Conservation (phyloP, 2,329 filamentous ascomycete species). For the Mollisia scopiformis region DNA sequence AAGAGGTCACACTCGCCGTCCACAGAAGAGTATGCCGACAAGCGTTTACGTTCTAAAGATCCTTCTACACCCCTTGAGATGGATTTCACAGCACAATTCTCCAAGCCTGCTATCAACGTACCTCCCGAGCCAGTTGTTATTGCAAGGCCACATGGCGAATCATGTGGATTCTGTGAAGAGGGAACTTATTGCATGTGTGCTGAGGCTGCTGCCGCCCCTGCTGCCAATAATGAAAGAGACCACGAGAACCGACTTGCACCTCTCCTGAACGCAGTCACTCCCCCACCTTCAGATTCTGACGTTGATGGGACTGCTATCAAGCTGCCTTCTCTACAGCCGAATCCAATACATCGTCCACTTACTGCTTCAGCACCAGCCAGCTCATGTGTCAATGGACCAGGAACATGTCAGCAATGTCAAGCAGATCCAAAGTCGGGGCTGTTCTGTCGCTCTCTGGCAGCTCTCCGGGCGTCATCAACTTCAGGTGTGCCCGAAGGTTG, state of each 20-base stretch:
- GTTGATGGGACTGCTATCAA: conserved; percentile 62
- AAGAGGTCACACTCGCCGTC: conserved; percentile 37
- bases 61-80: conserved; percentile 53
- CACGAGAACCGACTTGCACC: conserved; percentile 42
- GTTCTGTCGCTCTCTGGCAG: conserved; percentile 81
- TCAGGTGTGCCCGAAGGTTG: conserved; percentile 53
- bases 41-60: conserved; percentile 56
- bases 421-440: conserved; percentile 78
- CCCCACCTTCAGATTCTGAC: conserved; percentile 56
- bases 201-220: conserved; percentile 47
- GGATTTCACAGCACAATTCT: conserved; percentile 72
- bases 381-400: conserved; percentile 62
- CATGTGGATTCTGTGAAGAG: conserved; percentile 82
- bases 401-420: conserved; percentile 78
- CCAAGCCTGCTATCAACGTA: conserved; percentile 36
- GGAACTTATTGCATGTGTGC: conserved; percentile 84
- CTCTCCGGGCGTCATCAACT: conserved; percentile 46
- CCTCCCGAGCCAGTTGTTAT: conserved; percentile 28
- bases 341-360: conserved; percentile 36
- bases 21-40: conserved; percentile 44
- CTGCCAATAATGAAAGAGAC: conserved; percentile 35
- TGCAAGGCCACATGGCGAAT: conserved; percentile 57
- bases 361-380: conserved; percentile 22
- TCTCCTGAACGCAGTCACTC: conserved; percentile 52
- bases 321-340: conserved; percentile 50